These are phyloP conservation scores for Gastrolobium bilobum DNA, from an alignment of 306 rosid species.

Conservation along the genomic window DNA sequence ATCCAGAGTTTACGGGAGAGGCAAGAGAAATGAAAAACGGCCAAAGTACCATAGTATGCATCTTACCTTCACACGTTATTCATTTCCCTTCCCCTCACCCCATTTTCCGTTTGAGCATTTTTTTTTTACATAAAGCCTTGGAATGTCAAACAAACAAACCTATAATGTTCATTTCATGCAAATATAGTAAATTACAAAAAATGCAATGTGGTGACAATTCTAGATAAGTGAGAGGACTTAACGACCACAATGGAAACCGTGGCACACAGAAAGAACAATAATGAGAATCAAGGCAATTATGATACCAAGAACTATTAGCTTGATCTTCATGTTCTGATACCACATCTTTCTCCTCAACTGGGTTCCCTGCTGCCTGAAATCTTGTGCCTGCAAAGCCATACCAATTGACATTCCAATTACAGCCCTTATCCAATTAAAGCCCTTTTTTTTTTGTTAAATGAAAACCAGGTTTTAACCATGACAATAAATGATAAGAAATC, in stretches of 20 bases:
- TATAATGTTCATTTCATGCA: slow-evolving; percentile 11
- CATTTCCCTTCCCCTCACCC: slow-evolving; percentile 1
- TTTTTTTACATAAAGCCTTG: background rate
- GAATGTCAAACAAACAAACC: slow-evolving; percentile 20
- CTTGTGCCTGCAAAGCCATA: slow-evolving; percentile 71
- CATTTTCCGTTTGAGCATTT: background rate
- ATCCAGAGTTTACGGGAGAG: background rate
- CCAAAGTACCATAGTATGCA: background rate
- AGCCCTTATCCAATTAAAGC: background rate
- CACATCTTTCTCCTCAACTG: slow-evolving; percentile 80
- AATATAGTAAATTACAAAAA: slow-evolving; percentile 3
- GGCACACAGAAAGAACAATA: slow-evolving; percentile 68
- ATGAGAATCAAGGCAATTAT: slow-evolving; percentile 73
- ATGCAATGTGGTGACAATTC: background rate
- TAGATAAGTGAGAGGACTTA: slow-evolving; percentile 21
- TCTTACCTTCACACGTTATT: background rate
- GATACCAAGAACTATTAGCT: slow-evolving; percentile 75
- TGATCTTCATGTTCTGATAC: slow-evolving; percentile 80
- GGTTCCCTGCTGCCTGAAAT: slow-evolving; percentile 79
- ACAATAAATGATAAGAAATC: background rate
- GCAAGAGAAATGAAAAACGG: slow-evolving; percentile 5
- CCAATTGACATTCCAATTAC: slow-evolving; percentile 13
- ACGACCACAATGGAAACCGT: slow-evolving; percentile 64
- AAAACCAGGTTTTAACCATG: background rate
- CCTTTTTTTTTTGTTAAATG: background rate